Percentiles rank a stretch among this genome's conserved stretches.
These are phyloP conservation scores for Xanthoparmelia taractica DNA, from an alignment of 495 filamentous ascomycete species.

Conservation along the genomic window DNA sequence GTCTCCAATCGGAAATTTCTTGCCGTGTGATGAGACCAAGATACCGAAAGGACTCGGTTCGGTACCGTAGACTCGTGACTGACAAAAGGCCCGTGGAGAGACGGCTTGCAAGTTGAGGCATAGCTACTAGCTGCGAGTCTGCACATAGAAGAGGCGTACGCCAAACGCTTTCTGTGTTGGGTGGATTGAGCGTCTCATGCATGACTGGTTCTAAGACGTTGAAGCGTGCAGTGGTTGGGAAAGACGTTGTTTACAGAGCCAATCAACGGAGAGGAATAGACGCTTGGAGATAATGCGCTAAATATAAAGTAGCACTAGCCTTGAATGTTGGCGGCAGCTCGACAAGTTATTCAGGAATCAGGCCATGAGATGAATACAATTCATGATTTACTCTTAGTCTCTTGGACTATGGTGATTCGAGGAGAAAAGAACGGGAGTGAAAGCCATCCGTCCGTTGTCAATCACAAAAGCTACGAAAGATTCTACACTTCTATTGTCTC, in stretches of 20 bases:
- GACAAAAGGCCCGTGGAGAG: neutral
- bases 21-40: neutral
- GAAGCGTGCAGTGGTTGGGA: conserved; percentile 3
- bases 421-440: neutral
- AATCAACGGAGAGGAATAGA: conserved; percentile 3
- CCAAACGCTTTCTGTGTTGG: conserved; percentile 14
- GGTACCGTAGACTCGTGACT: neutral
- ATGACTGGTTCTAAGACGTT: conserved; percentile 4
- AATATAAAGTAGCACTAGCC: neutral
- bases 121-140: neutral
- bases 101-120: neutral
- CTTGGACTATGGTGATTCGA: neutral
- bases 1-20: neutral
- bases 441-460: neutral
- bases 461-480: neutral
- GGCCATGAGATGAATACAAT: no score
- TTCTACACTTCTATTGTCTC: neutral
- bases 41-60: neutral
- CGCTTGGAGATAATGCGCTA: conserved; percentile 8
- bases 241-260: conserved; percentile 11
- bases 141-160: neutral
- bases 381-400: neutral
- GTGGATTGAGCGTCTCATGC: conserved; percentile 6
- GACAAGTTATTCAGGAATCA: neutral
- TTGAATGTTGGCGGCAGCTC: neutral